Conservation (phyloP, 176 grass and related monocot species). For the Tuctoria greenei region DNA sequence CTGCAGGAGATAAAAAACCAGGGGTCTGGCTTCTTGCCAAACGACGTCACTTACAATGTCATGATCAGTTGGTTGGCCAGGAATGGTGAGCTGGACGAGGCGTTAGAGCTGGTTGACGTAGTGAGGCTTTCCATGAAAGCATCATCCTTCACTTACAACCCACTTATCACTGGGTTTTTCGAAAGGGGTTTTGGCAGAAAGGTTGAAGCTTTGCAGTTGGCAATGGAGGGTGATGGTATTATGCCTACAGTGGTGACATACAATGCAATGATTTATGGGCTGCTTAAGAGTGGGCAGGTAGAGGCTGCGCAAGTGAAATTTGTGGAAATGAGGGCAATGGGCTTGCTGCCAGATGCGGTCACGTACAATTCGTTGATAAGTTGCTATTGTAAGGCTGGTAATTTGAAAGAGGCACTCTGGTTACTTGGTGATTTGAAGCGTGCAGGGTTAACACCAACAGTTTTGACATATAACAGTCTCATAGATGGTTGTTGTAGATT, state of each 20-base stretch:
- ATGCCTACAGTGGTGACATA: constrained; percentile 47
- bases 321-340: constrained; percentile 57
- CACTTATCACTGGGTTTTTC: constrained; percentile 56
- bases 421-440: constrained; percentile 53
- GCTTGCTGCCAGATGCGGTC: constrained; percentile 45
- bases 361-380: constrained; percentile 63
- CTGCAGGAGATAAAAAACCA: constrained; percentile 51
- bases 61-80: constrained; percentile 60
- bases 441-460: constrained; percentile 45
- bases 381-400: constrained; percentile 49
- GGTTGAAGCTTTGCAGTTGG: constrained; percentile 34
- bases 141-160: constrained; percentile 56
- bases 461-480: constrained; percentile 70
- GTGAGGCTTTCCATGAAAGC: constrained; percentile 41
- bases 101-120: constrained; percentile 44
- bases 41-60: constrained; percentile 57
- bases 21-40: constrained; percentile 41
- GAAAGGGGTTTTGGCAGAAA: constrained; percentile 42
- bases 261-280: constrained; percentile 56
- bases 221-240: constrained; percentile 41
- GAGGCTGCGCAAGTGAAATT: constrained; percentile 42
- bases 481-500: constrained; percentile 63
- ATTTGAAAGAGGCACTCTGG: constrained; percentile 49
- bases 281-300: constrained; percentile 47
- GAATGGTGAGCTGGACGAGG: constrained; percentile 55